Base-by-base conservation (phyloP, 179 eudicot genomes). In the Amaranthus tricolor region DNA sequence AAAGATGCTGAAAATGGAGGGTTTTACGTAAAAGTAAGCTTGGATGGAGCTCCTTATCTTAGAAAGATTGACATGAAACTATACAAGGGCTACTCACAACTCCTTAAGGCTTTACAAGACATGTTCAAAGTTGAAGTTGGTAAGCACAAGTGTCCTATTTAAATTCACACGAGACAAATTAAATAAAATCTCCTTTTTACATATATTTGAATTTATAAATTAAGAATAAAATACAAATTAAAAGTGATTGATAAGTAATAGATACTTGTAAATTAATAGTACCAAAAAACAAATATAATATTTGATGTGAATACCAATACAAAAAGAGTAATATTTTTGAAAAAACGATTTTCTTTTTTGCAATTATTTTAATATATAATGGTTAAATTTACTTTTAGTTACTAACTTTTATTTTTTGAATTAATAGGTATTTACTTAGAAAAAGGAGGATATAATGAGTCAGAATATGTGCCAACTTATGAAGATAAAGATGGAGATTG, bases 31-130 rank as follows among this genome's bases (percentile, higher is more conserved):
- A 85, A 85, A 19, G 85, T 85, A 57, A 85, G 87, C 78, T 77
- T 85, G 85, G 87, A 85, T 59, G 87, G 87, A 68, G 87, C 85
- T 51, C 85, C 87, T 66, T 85, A 71, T 53, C 79, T 85, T 17
- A 79, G 85, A 74, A 85, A 85, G 80, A 54, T 82, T 52, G 84
- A 84, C 71, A 69, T 85, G 17, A 77, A 73, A 44, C 12, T 74
- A 0, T 85, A 82, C 71, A 58, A 75, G 49, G 73, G 78, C 9
- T 85, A 85, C 21, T 31, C 70, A 12, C 77, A 85, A 13, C 82
- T 85, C 24, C 66, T 77, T 0, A 85, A 62, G 40, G 78, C 78
- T 19, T 59, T 85, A 56, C 78, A 79, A 56, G 73, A 79, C 9
- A 56, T 82, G 84, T 85, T 85, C 76, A 71, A 72, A 47, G 76